Percentiles rank a stretch among this genome's conserved stretches.
phyloP scores from a whole-genome alignment of 345 rosid species.

The Limnanthes douglasii region DNA sequence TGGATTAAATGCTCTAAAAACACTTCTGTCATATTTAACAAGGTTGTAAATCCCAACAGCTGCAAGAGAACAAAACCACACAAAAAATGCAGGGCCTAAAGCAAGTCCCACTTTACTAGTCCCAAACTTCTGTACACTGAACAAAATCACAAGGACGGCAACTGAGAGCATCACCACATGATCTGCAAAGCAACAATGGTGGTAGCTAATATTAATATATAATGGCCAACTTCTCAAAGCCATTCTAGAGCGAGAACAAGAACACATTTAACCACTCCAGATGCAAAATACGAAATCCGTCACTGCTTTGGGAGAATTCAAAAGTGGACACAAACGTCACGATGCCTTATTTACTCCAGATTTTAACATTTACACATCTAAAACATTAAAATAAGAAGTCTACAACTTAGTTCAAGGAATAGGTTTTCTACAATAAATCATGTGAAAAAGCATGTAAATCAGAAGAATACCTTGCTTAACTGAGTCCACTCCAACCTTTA shows the following conservation, averaged over 20 bases:
- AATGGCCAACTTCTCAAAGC: constrained; percentile 2
- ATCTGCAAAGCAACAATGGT: constrained; percentile 41
- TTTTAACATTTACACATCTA: too few species aligned
- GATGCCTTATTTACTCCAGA: too few species aligned
- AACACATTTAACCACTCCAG: too few species aligned
- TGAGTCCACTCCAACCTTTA: constrained; percentile 69
- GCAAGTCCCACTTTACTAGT: constrained; percentile 96
- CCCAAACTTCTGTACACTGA: constrained; percentile 96
- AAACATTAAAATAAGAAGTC: too few species aligned
- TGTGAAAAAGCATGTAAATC: background rate
- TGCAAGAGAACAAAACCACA: constrained; percentile 97
- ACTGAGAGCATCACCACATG: constrained; percentile 87
- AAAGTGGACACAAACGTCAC: too few species aligned
- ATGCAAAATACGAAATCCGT: too few species aligned
- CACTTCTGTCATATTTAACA: constrained; percentile 57
- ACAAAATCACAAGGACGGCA: constrained; percentile 80
- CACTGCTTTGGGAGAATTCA: too few species aligned
- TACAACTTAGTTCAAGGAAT: too few species aligned
- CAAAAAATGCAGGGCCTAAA: constrained; percentile 86
- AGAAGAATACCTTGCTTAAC: constrained; percentile 49
- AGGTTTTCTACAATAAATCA: constrained; percentile 1
- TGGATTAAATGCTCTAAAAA: constrained; percentile 83
- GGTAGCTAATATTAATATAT: too few species aligned
- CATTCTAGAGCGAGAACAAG: too few species aligned
- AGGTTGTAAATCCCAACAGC: constrained; percentile 84